Evolutionary conservation across 495 filamentous ascomycete species (phyloP).

Genomic region (Saxophila tyrrhenica): DNA sequence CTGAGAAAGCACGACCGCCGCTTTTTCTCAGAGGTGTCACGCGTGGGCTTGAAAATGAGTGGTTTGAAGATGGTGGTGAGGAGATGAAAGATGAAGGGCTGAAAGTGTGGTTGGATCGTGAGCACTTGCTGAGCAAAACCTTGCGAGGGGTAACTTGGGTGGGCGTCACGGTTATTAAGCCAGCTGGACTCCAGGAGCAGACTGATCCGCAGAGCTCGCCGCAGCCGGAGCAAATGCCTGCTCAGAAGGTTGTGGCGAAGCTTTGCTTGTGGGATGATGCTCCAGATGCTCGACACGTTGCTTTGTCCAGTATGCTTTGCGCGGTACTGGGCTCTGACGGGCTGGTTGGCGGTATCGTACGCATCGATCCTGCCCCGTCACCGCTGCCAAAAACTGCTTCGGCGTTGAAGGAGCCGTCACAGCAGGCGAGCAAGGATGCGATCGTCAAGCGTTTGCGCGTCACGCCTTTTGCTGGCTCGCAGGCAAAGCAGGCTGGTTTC

Average conservation of each 20-base stretch:
- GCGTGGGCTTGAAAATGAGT: slow-evolving; percentile 50
- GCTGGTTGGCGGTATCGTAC: slow-evolving; percentile 77
- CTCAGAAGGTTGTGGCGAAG: slow-evolving; percentile 63
- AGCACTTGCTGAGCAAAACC: slow-evolving; percentile 53
- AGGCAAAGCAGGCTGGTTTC: slow-evolving; percentile 47
- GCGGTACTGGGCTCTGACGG: slow-evolving; percentile 54
- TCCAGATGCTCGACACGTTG: slow-evolving; percentile 64
- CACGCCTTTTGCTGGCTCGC: slow-evolving; percentile 57
- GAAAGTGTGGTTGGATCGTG: slow-evolving; percentile 72
- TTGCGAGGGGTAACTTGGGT: slow-evolving; percentile 64
- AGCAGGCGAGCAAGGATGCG: slow-evolving; percentile 26
- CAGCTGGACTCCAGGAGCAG: slow-evolving; percentile 63
- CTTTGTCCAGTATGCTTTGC: slow-evolving; percentile 66
- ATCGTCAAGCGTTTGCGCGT: slow-evolving; percentile 47
- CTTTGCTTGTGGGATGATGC: slow-evolving; percentile 73
- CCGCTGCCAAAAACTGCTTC: slow-evolving; percentile 44
- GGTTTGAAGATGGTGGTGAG: slow-evolving; percentile 56
- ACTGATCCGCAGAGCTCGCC: slow-evolving; percentile 54
- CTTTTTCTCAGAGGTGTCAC: slow-evolving; percentile 61
- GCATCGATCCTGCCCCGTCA: slow-evolving; percentile 63
- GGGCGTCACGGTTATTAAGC: slow-evolving; percentile 64
- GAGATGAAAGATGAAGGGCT: slow-evolving; percentile 48
- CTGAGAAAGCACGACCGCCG: slow-evolving; percentile 21
- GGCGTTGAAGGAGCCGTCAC: slow-evolving; percentile 26
- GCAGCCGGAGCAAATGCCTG: slow-evolving; percentile 42